Evolutionary conservation across 345 rosid species (phyloP).

Genomic region (Populus pruinosa): DNA sequence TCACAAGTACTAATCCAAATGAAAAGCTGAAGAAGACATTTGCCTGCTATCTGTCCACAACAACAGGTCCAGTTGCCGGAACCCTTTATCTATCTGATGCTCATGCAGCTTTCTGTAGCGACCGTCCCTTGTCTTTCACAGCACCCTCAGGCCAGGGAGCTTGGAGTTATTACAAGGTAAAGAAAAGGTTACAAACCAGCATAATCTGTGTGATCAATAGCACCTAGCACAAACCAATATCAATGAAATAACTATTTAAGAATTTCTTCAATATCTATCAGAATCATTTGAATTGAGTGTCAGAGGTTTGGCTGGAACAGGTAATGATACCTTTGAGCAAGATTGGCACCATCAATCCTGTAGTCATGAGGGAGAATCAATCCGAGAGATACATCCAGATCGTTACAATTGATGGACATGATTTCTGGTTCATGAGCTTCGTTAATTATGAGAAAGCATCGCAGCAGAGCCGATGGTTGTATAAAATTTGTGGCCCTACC

Average conservation of each 20-base stretch:
- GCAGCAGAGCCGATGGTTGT: neutral
- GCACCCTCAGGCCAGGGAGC: slow-evolving; percentile 55
- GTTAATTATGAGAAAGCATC: slow-evolving; percentile 75
- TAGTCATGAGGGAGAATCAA: slow-evolving; percentile 44
- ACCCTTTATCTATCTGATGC: slow-evolving; percentile 51
- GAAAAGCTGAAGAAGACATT: slow-evolving; percentile 51
- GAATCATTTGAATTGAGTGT: too few relatives aligned
- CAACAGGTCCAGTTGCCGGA: slow-evolving; percentile 59
- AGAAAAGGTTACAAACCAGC: slow-evolving; percentile 1
- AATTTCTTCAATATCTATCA: too few relatives aligned
- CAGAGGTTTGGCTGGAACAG: slow-evolving; percentile 22
- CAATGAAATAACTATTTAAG: too few relatives aligned
- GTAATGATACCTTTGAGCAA: slow-evolving; percentile 54
- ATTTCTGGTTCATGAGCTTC: slow-evolving; percentile 96
- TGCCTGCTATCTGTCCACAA: slow-evolving; percentile 57
- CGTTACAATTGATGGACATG: slow-evolving; percentile 62
- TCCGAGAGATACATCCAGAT: slow-evolving; percentile 70
- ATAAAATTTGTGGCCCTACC: too few relatives aligned
- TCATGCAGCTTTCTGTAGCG: slow-evolving; percentile 61
- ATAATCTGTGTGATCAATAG: neutral
- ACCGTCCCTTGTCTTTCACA: slow-evolving; percentile 50
- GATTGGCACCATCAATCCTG: slow-evolving; percentile 46
- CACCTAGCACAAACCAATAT: too few relatives aligned
- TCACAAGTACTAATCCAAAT: slow-evolving; percentile 21
- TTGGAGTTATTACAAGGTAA: slow-evolving; percentile 72